Base-by-base conservation (phyloP, 371 early-diverging fungal genomes). In the Mortierella sp. region DNA sequence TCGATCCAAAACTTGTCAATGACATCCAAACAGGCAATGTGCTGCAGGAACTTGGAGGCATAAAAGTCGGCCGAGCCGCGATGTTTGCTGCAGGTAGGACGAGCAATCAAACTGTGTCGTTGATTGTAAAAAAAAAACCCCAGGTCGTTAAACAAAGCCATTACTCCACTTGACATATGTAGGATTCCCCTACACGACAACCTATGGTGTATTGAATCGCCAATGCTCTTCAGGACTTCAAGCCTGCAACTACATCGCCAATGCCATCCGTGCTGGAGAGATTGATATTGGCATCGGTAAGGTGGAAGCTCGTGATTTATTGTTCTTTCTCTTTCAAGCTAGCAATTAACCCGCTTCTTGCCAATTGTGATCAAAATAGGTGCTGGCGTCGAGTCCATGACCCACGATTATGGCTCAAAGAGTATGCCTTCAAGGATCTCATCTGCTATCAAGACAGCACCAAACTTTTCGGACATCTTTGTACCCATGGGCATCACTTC, bases 401-500 rank as follows among this genome's bases (percentile, higher is more conserved):
- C 80, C 18, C 69, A 79, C 21, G 69, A 72, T 24, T 72, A 72
- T 46, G 65, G 58, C 12, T 59, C 68, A 27, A 73, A 64, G 60
- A 55, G 59, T 31, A 62, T 59, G 68, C 74, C 74, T 9, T 73
- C 85, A 24, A 84, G 90, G 61, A 84, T 90, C 61, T 91, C 92
- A 58, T 89, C 92, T 21, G 84, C 83, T 55, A 88, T 95, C 61
- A 83, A 83, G 48, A 84, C 84, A 18, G 87, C 85, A 55, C 85
- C 82, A 10, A 87, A 90, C 52, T 91, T 90, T 49, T 88, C 90
- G 53, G 94, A 96, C 80, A 91, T 92, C 63, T 81, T 93, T 57
- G 57, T 92, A 19, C 95, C 95, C 50, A 95, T 94, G 95, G 95
- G 90, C 60, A 90, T 93, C 70, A 97, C 97, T 42, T 96, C 98